Percentiles rank a stretch among this genome's conserved stretches.
These are phyloP conservation scores for Beauveria sp. DNA, from an alignment of 2,329 filamentous ascomycete species.

Conservation along the genomic window DNA sequence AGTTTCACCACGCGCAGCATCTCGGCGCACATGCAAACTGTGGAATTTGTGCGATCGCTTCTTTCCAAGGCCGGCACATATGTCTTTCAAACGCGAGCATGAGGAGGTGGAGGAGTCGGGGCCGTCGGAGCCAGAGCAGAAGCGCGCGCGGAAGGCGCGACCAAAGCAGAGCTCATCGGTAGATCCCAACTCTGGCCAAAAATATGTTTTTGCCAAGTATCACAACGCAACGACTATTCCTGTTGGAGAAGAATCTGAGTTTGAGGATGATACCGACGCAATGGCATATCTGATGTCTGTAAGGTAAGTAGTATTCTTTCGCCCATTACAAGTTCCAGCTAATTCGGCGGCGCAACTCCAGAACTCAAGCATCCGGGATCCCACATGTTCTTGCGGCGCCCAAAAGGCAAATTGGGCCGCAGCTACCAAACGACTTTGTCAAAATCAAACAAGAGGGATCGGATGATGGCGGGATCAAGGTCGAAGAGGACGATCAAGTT, in stretches of 20 bases:
- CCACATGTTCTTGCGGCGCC: constrained; percentile 64
- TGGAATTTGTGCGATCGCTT: not conserved
- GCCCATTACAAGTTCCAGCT: not conserved
- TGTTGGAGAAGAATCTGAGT: constrained; percentile 52
- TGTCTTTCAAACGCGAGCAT: constrained; percentile 29
- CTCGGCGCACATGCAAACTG: not conserved
- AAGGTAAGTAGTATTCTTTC: constrained; percentile 43
- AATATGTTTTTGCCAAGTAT: constrained; percentile 61
- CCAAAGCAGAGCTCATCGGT: constrained; percentile 39
- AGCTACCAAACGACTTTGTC: constrained; percentile 34
- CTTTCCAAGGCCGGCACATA: constrained; percentile 11
- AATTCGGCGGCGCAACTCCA: constrained; percentile 28
- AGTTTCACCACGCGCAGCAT: not conserved
- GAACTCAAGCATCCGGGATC: constrained; percentile 66
- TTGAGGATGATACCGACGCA: constrained; percentile 60
- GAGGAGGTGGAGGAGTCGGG: constrained; percentile 24
- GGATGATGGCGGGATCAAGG: constrained; percentile 22
- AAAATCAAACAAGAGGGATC: constrained; percentile 20
- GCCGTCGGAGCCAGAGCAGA: constrained; percentile 18
- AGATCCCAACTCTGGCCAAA: constrained; percentile 62
- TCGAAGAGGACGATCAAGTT: constrained; percentile 22
- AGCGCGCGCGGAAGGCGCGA: constrained; percentile 22
- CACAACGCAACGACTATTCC: constrained; percentile 39
- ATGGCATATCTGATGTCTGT: constrained; percentile 65
- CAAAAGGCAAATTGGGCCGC: constrained; percentile 44